Base-by-base conservation (phyloP, 2,329 filamentous ascomycete species). In the Talaromyces amestolkiae region DNA sequence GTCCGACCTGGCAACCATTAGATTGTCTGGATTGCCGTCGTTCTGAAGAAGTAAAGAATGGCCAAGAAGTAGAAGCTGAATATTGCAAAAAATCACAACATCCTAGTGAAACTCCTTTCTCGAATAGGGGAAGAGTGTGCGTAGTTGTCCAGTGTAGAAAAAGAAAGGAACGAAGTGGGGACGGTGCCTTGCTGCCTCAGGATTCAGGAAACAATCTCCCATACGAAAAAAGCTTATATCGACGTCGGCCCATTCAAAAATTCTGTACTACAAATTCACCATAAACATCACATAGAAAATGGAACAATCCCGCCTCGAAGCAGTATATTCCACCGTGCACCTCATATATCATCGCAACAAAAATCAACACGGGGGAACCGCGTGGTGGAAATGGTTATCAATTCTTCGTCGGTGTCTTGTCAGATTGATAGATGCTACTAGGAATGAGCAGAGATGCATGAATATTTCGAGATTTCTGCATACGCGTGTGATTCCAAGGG, bases 331-430 rank as follows among this genome's bases (percentile, higher is more conserved):
- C 65, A 79, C 72, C 56, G 86, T 97, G 53, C 83, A 89, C 72
- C 85, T 91, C 69, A 86, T 96, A 72, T 86, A 89, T 77, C 88
- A 92, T 75, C 91, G 93, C 72, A 95, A 97, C 81, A 89, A 89
- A 74, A 98, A 97, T 80, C 94, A 98, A 80, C 94, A 98, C 77
- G 88, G 88, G 64, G 83, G 85, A 68, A 86, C 89, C 35, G 86
- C 87, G 74, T 99, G 94, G 94, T 98, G 91, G 87, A 86, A 87
- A 71, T 82, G 81, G 72, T 87, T 97, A 67, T 85, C 85, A 62
- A 84, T 89, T 69, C 84, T 97, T 69, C 87, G 91, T 41, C 89
- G 91, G 56, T 84, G 87, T 65, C 76, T 90, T 9, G 78, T 79
- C 9, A 83, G 84, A 63, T 79, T 97, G 2, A 71, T 83, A 1